Percentiles rank a stretch among this genome's conserved stretches.
These are phyloP conservation scores for Yarrowia hollandica DNA, from an alignment of 805 yeast species.

Conservation along the genomic window DNA sequence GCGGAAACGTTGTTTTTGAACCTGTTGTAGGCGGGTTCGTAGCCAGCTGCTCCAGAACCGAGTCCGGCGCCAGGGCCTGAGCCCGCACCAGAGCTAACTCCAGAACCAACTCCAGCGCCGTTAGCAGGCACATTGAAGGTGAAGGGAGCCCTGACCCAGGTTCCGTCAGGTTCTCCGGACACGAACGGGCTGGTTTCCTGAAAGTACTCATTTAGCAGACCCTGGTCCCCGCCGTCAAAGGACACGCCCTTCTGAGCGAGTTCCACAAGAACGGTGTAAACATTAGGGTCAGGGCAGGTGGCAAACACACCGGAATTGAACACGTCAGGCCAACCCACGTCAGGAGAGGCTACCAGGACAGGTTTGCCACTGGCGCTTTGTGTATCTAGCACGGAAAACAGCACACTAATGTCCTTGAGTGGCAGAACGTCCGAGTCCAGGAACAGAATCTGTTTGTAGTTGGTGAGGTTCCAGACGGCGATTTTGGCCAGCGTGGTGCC, in stretches of 20 bases:
- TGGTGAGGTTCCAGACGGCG: constrained; percentile 52
- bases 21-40: constrained; percentile 64
- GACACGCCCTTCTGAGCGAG: constrained; percentile 42
- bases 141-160: constrained; percentile 77
- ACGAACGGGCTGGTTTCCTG: constrained; percentile 34
- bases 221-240: constrained; percentile 94
- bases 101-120: not conserved
- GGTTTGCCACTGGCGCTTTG: constrained; percentile 15
- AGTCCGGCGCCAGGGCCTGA: not conserved
- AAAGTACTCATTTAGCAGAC: constrained; percentile 76
- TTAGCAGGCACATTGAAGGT: constrained; percentile 77
- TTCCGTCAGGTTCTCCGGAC: not conserved
- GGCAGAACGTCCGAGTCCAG: constrained; percentile 59
- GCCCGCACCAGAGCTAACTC: not conserved
- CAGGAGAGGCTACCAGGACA: constrained; percentile 57
- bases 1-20: constrained; percentile 48
- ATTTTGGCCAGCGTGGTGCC: constrained; percentile 54
- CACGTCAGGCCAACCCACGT: constrained; percentile 89
- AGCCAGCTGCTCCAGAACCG: constrained; percentile 52
- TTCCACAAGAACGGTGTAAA: constrained; percentile 46
- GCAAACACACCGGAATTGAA: constrained; percentile 80
- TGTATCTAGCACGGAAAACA: constrained; percentile 34
- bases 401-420: constrained; percentile 39
- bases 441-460: constrained; percentile 47
- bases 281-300: constrained; percentile 51